These are phyloP conservation scores for Halophytophthora polymorphica DNA, from an alignment of 352 stramenopile genomes.

Conservation along the genomic window DNA sequence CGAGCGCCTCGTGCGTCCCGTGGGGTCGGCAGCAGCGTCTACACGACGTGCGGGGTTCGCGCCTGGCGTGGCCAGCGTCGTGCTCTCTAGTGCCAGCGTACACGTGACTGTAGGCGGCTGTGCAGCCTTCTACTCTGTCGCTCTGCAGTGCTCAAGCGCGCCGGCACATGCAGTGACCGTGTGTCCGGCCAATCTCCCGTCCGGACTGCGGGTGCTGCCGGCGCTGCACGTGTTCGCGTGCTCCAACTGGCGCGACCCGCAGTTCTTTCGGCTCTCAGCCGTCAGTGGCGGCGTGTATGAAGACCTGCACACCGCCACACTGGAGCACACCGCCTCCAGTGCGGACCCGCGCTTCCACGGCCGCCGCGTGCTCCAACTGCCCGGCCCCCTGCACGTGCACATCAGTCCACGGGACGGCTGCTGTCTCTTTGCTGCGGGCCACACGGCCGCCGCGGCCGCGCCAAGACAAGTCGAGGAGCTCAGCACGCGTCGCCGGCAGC, in stretches of 20 bases:
- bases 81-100: slow-evolving; percentile 33
- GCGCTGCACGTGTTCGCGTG: slow-evolving; percentile 42
- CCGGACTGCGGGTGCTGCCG: slow-evolving; percentile 47
- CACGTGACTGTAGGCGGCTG: slow-evolving; percentile 39
- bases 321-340: slow-evolving; percentile 53
- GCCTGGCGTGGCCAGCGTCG: slow-evolving; percentile 30
- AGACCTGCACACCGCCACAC: slow-evolving; percentile 19
- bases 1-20: not conserved
- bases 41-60: slow-evolving; percentile 15
- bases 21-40: not conserved
- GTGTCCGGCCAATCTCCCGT: slow-evolving; percentile 39
- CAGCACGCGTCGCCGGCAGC: slow-evolving; percentile 3
- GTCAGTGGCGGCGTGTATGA: slow-evolving; percentile 25
- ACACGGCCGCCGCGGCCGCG: slow-evolving; percentile 10
- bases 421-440: slow-evolving; percentile 37
- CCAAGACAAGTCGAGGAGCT: slow-evolving; percentile 7
- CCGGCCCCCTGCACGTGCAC: slow-evolving; percentile 35
- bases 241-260: slow-evolving; percentile 44
- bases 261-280: slow-evolving; percentile 50
- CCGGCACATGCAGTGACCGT: slow-evolving; percentile 47
- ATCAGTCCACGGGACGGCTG: slow-evolving; percentile 42
- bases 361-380: slow-evolving; percentile 34
- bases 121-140: slow-evolving; percentile 54
- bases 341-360: slow-evolving; percentile 47
- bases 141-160: slow-evolving; percentile 31